phyloP scores from a whole-genome alignment of 148 eudicot genomes.

The Rhododendron ovatum region DNA sequence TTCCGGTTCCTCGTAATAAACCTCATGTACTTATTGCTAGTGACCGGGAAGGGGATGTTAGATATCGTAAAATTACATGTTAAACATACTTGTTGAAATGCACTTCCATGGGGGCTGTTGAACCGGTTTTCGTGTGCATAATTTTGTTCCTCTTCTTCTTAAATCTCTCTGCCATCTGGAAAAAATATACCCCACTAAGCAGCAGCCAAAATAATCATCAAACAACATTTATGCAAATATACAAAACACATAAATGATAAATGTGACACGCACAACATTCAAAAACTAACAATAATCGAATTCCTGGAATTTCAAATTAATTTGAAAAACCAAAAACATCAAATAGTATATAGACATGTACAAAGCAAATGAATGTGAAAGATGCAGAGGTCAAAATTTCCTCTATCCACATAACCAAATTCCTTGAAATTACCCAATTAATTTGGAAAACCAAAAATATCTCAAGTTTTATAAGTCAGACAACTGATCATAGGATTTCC shows the following conservation, averaged over 20 bases:
- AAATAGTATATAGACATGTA: background rate
- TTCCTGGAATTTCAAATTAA: background rate
- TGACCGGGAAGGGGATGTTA: background rate
- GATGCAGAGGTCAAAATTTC: background rate
- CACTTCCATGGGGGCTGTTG: slow-evolving; percentile 66
- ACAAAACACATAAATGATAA: background rate
- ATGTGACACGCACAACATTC: background rate
- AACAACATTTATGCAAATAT: background rate
- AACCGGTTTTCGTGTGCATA: slow-evolving; percentile 83
- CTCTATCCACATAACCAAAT: background rate
- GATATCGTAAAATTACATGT: background rate
- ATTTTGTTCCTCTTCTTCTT: slow-evolving; percentile 79
- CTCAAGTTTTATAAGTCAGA: background rate
- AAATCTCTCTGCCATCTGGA: slow-evolving; percentile 84
- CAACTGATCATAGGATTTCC: background rate
- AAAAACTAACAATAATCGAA: background rate
- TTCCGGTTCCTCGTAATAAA: background rate
- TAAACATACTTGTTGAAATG: slow-evolving; percentile 64
- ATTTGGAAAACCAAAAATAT: background rate
- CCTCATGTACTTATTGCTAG: background rate
- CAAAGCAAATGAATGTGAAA: background rate
- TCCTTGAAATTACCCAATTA: background rate
- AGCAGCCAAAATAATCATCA: background rate
- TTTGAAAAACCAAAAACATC: background rate
- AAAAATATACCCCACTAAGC: slow-evolving; percentile 6